A percentile compares a stretch with the other conserved stretches of the same genome.
These are phyloP conservation scores for Globisporangium camurandrum DNA, from an alignment of 352 stramenopile genomes.

Conservation along the genomic window DNA sequence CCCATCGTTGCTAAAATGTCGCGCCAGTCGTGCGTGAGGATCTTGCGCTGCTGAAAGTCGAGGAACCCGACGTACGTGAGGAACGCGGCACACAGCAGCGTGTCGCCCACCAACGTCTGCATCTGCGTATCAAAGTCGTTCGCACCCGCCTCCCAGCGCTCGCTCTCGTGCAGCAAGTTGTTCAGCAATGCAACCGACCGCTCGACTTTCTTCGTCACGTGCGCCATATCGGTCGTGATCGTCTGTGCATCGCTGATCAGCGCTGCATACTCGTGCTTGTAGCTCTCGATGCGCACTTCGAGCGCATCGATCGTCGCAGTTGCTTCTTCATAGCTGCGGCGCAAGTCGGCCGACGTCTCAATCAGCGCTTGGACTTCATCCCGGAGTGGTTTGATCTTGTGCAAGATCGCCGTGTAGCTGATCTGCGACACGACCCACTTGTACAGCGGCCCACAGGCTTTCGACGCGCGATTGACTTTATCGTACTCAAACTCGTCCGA, in stretches of 20 bases:
- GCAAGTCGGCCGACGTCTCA: conserved; percentile 89
- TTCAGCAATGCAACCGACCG: conserved; percentile 97
- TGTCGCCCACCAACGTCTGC: conserved; percentile 96
- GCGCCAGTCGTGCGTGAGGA: conserved; percentile 93
- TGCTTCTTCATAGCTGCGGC: conserved; percentile 88
- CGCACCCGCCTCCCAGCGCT: conserved; percentile 96
- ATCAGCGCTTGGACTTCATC: conserved; percentile 98
- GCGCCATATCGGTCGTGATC: conserved; percentile 97
- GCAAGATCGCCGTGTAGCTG: conserved; percentile 97
- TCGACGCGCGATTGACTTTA: conserved; percentile 90
- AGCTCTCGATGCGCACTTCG: conserved; percentile 94
- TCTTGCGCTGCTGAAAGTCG: conserved; percentile 94
- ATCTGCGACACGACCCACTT: conserved; percentile 99
- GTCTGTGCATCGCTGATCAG: conserved; percentile 97
- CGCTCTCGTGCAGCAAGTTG: conserved; percentile 96
- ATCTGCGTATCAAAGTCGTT: conserved; percentile 96
- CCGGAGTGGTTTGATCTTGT: conserved; percentile 97
- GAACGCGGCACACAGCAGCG: conserved; percentile 93
- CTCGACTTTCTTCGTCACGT: conserved; percentile 96
- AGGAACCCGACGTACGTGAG: conserved; percentile 99
- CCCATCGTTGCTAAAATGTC: conserved; percentile 91
- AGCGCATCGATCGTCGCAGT: conserved; percentile 92
- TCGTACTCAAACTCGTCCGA: conserved; percentile 87
- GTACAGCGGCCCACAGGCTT: conserved; percentile 98
- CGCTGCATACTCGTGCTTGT: conserved; percentile 98